A percentile compares a stretch with the other conserved stretches of the same genome.
Conservation (phyloP, 208 protist genomes). For the Porcisia hertigi region DNA sequence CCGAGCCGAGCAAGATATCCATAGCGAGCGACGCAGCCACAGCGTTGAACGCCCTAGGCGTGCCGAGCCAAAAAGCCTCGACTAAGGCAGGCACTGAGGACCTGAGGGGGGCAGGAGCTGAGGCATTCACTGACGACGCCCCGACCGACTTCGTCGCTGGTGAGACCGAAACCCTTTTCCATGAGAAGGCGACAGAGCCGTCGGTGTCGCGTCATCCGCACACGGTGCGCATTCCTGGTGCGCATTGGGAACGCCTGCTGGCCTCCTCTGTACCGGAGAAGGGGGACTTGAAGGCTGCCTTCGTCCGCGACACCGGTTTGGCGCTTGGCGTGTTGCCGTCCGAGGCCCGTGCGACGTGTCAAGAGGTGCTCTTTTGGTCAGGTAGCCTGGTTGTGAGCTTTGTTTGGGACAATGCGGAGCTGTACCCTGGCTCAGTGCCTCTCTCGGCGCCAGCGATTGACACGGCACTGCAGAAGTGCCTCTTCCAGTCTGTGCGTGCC, state of each 20-base stretch:
- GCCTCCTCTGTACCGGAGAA: slow-evolving; percentile 1
- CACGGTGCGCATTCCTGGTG: slow-evolving; percentile 21
- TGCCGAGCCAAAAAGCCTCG: neutral
- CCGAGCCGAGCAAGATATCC: slow-evolving; percentile 9
- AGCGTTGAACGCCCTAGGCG: neutral
- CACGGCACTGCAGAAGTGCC: slow-evolving; percentile 19
- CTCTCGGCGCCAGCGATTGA: slow-evolving; percentile 38
- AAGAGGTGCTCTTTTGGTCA: slow-evolving; percentile 18
- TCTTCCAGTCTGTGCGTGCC: slow-evolving; percentile 20
- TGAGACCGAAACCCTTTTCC: neutral
- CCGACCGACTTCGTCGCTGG: neutral
- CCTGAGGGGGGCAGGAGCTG: neutral
- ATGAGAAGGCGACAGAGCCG: neutral
- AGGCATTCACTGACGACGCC: neutral
- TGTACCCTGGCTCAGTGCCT: slow-evolving; percentile 18
- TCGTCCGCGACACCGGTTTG: slow-evolving; percentile 9
- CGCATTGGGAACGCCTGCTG: slow-evolving; percentile 23
- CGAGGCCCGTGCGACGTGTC: slow-evolving; percentile 25
- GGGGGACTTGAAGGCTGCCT: slow-evolving; percentile 14
- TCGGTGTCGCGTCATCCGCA: slow-evolving; percentile 16
- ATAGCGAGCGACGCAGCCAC: neutral
- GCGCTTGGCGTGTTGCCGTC: slow-evolving; percentile 27
- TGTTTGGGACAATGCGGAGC: slow-evolving; percentile 26
- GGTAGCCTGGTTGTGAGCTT: slow-evolving; percentile 26
- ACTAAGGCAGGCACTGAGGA: neutral